phyloP scores from a whole-genome alignment of 108 stramenopile genomes.

The Fragilaria crotonensis region DNA sequence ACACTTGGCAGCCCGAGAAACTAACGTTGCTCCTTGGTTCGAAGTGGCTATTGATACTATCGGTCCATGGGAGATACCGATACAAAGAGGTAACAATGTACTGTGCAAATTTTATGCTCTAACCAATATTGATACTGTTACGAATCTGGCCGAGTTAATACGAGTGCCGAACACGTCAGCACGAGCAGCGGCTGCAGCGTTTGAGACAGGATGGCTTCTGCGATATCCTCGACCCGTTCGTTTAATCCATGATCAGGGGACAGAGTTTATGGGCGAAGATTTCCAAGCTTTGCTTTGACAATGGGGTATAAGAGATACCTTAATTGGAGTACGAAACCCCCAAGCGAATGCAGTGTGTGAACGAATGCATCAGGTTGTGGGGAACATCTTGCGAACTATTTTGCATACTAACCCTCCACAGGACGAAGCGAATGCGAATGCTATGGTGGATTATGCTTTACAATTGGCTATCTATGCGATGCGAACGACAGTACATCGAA shows the following conservation, averaged over 20 bases:
- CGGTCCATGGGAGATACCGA: conserved; percentile 17
- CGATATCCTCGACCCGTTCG: conserved; percentile 31
- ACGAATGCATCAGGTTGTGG: conserved; percentile 30
- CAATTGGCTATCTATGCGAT: conserved; percentile 22
- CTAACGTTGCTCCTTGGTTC: conserved; percentile 10
- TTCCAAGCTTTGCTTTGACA: conserved; percentile 13
- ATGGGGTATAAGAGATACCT: conserved; percentile 13
- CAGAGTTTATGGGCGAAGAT: conserved; percentile 32
- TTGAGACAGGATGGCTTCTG: conserved; percentile 28
- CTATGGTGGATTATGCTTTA: conserved; percentile 19
- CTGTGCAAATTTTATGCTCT: conserved; percentile 23
- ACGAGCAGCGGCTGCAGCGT: no score
- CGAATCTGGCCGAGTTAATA: conserved; percentile 37
- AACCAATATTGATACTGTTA: conserved; percentile 38
- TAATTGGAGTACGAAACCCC: conserved; percentile 31
- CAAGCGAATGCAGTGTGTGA: conserved; percentile 36
- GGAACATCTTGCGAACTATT: conserved; percentile 18
- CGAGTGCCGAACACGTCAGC: conserved; percentile 7
- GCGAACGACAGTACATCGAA: conserved; percentile 7
- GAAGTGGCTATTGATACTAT: conserved; percentile 25
- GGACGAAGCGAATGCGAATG: conserved; percentile 5
- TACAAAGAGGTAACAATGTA: conserved; percentile 7
- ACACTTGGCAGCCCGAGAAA: conserved; percentile 9
- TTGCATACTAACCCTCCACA: conserved; percentile 12
- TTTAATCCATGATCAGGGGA: conserved; percentile 32